Evolutionary conservation across 108 stramenopile species (phyloP).

Genomic region (Stephanodiscus minutulus): DNA sequence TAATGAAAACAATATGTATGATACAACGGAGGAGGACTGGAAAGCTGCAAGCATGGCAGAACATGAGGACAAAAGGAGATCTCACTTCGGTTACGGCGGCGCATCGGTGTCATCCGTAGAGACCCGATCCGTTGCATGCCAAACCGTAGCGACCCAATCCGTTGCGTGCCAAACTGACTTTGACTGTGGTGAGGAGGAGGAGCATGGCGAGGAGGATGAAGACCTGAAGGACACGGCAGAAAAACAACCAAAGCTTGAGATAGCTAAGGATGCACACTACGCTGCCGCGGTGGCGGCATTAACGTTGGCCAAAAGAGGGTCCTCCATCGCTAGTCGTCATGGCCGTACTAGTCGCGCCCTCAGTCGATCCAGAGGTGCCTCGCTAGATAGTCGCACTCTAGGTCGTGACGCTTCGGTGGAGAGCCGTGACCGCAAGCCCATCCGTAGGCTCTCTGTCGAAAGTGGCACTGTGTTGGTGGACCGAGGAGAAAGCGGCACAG

Average conservation of each 20-base stretch:
- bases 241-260: neutral
- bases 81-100: neutral
- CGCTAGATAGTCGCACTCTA: neutral
- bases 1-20: neutral
- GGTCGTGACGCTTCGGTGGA: constrained; percentile 3
- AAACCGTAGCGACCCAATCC: neutral
- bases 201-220: constrained; percentile 2
- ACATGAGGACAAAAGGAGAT: neutral
- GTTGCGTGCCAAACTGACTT: constrained; percentile 3
- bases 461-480: neutral
- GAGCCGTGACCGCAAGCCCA: neutral
- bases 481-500: neutral
- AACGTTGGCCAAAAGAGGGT: neutral
- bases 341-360: neutral
- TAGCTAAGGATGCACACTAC: constrained; percentile 28
- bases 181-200: neutral
- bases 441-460: neutral
- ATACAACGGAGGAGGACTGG: neutral
- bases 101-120: neutral
- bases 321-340: constrained; percentile 8
- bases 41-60: neutral
- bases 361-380: neutral
- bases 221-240: neutral
- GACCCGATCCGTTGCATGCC: no score
- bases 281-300: constrained; percentile 31